Evolutionary conservation across 179 eudicot genomes (phyloP), one percentile per base, ranked within the genome.

Genomic region (Spinacia oleracea): DNA sequence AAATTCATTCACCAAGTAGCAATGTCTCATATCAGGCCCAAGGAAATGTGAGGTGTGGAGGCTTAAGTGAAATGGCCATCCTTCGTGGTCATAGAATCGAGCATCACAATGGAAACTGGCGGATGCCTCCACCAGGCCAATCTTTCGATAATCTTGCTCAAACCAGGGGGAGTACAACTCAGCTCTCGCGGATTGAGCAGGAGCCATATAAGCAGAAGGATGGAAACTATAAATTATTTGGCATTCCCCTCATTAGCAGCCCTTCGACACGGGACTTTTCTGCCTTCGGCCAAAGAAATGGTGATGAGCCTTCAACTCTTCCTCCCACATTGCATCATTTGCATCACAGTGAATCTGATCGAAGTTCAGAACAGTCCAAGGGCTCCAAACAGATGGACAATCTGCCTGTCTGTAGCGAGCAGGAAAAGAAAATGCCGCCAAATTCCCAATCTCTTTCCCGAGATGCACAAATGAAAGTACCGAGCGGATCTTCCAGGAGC

Each of bases 191-290:
- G 76, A 81, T n/a, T 58, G 87, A 86, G 63, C 83, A 76, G 55
- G 92, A 89, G 66, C 66, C 87, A 35, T 75, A 59, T 12, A 89
- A 86, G 75, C 85, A 91, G n/a, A 89, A 84, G 70, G 97, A 91
- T 48, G 94, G 90, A 74, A 91, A 86, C 79, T 94, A 85, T 82
- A 96, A 89, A 85, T 86, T 96, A 55, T 96, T 96, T 84, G 99
- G 99, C 69, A 88, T 93, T 70, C 88, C 91, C 16, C 90, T 95
- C 20, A 51, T 75, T 70, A 84, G 84, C 75, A 89, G 81, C 81
- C 82, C 89, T 34, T 75, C 77, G 60, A 18, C 85, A 32, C 70
- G 62, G 51, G 89, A 84, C 40, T 81, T 88, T 34, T 62, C 85
- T 76, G 59, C 70, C 42, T 55, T 87, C 56, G 60, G 73, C 68